Evolutionary conservation across 2,329 filamentous ascomycete genomes (phyloP), one percentile per base, ranked within the genome.

Genomic region (Fusarium sp.): DNA sequence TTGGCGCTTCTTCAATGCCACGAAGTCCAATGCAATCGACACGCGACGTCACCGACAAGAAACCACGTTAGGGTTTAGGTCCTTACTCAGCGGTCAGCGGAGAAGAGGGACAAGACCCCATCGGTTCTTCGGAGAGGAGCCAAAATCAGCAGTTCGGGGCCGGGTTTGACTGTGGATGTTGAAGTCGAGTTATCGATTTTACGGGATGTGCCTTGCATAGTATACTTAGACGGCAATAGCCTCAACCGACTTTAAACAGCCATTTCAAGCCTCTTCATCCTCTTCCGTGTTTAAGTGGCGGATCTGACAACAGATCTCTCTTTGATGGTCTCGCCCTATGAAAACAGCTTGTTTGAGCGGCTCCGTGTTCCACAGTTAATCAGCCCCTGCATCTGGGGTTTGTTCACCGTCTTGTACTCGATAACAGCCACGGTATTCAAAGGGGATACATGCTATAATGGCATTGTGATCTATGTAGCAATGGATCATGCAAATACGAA

Each of bases 381-480:
- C 62, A 78, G 73, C 76, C 76, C 76, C 76, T 78, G 76, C 75
- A 47, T 78, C 73, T 57, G 60, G 73, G 70, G 52, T 64, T 45
- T 68, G 40, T 62, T 59, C 40, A 54, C 50, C 50, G 27, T 52
- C 47, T n/a, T 52, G 47, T 31, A 54, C 27, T 54, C 18, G 47
- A 54, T 54, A 54, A 11, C 10, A 31, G 27, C 47, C 47, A 54
- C 18, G 27, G 47, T 31, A 54, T 54, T 54, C 47, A 54, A 54
- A 31, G 18, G 18, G 6, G 47, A 54, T 31, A n/a, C 47, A 7
- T 54, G 47, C 18, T 54, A 34, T 20, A 54, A 20, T 54, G 27
- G 27, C 18, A 34, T 54, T 31, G 50, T 54, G n/a, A 31, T 16
- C 50, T 31, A 29, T 31, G 50, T 54, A 54, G 27, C 18, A 54